Percentiles rank a stretch among this genome's conserved stretches.
Conservation (phyloP, 129 eudicot genomes). For the Tanacetum coccineum region DNA sequence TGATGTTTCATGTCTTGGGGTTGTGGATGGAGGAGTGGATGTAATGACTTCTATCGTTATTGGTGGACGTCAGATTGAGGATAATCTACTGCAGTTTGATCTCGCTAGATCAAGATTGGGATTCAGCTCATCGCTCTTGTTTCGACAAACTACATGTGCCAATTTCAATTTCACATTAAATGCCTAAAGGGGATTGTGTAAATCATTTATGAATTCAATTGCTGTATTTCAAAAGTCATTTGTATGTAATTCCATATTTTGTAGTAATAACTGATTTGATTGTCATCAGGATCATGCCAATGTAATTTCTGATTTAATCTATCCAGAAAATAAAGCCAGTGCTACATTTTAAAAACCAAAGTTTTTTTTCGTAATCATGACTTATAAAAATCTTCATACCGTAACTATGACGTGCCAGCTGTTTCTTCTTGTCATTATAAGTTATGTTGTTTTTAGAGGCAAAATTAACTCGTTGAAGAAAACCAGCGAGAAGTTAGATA, state of each 20-base stretch:
- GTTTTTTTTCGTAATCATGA: too few relatives aligned
- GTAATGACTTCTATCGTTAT: conserved; percentile 40
- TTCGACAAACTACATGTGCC: conserved; percentile 34
- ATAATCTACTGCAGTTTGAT: conserved; percentile 40
- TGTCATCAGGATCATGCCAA: background rate
- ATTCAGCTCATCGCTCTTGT: conserved; percentile 39
- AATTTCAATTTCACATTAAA: conserved; percentile 35
- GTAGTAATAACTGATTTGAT: background rate
- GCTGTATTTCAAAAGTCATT: background rate
- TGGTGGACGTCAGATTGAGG: conserved; percentile 43
- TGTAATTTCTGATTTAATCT: too few relatives aligned
- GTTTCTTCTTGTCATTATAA: too few relatives aligned
- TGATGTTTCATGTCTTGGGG: conserved; percentile 34
- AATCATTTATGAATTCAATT: background rate
- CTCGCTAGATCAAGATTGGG: conserved; percentile 40
- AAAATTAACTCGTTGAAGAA: too few relatives aligned
- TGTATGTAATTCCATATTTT: conserved; percentile 1
- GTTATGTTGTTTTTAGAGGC: too few relatives aligned
- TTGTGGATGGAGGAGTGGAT: conserved; percentile 39
- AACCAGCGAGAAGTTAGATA: too few relatives aligned
- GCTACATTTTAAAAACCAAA: too few relatives aligned
- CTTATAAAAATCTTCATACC: too few relatives aligned
- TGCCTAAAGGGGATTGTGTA: background rate
- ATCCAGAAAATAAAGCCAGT: too few relatives aligned
- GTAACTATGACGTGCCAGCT: too few relatives aligned